These are phyloP conservation scores for Beta corolliflora DNA, from an alignment of 179 eudicot species.

Conservation along the genomic window DNA sequence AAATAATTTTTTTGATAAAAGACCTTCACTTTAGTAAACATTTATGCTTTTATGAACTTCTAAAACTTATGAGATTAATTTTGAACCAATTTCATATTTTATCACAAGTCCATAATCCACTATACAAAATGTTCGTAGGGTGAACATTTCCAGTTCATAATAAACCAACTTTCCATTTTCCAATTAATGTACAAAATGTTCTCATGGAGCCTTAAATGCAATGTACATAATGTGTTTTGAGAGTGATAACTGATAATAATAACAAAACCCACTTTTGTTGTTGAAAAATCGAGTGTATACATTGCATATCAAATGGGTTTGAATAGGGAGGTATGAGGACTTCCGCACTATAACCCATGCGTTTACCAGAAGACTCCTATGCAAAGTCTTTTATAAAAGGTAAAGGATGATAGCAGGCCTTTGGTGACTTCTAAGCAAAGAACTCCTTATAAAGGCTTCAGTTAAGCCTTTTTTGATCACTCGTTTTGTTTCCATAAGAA, in stretches of 20 bases:
- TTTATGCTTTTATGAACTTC: not conserved
- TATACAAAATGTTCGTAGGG: too few species aligned
- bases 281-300: constrained; percentile 23
- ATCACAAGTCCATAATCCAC: too few species aligned
- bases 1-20: not conserved
- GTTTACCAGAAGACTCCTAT: too few species aligned
- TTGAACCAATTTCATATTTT: not conserved
- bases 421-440: constrained; percentile 34
- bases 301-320: not conserved
- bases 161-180: not conserved
- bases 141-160: too few species aligned
- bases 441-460: constrained; percentile 9
- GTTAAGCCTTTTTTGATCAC: constrained; percentile 2
- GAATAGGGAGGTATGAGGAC: constrained; percentile 12
- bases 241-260: not conserved
- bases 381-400: constrained; percentile 4
- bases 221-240: not conserved
- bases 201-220: not conserved
- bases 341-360: not conserved
- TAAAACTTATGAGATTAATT: not conserved
- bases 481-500: constrained; percentile 14
- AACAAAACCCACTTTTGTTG: constrained; percentile 9
- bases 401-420: constrained; percentile 6
- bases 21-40: too few species aligned
- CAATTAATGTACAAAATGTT: not conserved